A percentile compares a stretch with the other conserved stretches of the same genome.
Conservation (phyloP, 345 rosid genomes). For the Salix udensis region DNA sequence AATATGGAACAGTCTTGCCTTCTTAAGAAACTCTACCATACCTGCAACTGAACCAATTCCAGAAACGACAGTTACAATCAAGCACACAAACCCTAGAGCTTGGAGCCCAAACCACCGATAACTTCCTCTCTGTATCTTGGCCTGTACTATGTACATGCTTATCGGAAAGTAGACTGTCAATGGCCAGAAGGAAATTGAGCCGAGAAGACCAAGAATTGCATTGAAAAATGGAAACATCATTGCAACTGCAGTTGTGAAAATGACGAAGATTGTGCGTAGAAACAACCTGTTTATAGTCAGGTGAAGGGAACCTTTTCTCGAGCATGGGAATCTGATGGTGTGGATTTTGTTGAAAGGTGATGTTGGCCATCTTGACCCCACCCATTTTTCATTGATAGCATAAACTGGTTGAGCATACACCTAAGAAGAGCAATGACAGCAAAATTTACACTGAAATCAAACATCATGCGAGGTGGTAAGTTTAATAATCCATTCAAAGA, state of each 20-base stretch:
- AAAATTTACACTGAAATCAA: not conserved
- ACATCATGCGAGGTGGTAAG: not conserved
- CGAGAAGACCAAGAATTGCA: constrained; percentile 16
- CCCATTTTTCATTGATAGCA: constrained; percentile 16
- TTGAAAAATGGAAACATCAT: constrained; percentile 33
- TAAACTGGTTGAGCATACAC: constrained; percentile 32
- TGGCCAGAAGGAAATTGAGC: constrained; percentile 21
- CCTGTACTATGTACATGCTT: constrained; percentile 14
- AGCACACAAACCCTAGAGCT: constrained; percentile 1
- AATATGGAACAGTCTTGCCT: constrained; percentile 15
- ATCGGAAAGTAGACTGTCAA: constrained; percentile 14
- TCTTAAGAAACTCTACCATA: constrained; percentile 15
- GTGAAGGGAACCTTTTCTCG: not conserved
- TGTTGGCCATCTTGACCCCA: constrained; percentile 19
- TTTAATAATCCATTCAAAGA: no score
- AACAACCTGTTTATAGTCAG: constrained; percentile 1
- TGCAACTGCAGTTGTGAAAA: constrained; percentile 23
- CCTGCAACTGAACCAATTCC: constrained; percentile 20
- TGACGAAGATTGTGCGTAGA: constrained; percentile 18
- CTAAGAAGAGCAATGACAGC: not conserved
- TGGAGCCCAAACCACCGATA: not conserved
- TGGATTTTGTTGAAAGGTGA: constrained; percentile 12
- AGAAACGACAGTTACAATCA: constrained; percentile 9
- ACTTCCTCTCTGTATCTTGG: constrained; percentile 15
- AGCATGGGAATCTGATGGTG: constrained; percentile 10